Percentiles rank a stretch among this genome's conserved stretches.
These are phyloP conservation scores for Halophytophthora batemanensis DNA, from an alignment of 352 stramenopile genomes.

Conservation along the genomic window DNA sequence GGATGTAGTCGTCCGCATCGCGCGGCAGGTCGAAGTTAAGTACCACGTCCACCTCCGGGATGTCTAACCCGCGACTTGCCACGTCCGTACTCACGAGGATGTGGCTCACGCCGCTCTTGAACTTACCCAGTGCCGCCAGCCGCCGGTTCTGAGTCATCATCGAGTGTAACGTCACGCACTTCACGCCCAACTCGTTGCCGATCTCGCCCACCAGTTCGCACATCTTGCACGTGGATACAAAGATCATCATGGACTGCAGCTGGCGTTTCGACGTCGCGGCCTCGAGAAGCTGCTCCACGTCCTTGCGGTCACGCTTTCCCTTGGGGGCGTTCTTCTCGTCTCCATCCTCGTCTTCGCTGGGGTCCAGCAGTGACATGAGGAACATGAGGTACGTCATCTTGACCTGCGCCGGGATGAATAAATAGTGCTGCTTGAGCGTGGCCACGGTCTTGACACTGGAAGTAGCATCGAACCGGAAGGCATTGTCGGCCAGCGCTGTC, in stretches of 20 bases:
- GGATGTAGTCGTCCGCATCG: constrained; percentile 96
- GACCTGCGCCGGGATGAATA: constrained; percentile 96
- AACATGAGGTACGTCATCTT: constrained; percentile 96
- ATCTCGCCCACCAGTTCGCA: constrained; percentile 94
- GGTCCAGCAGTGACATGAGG: constrained; percentile 67
- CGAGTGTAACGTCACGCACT: constrained; percentile 95
- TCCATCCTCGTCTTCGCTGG: constrained; percentile 58
- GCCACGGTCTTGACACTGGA: constrained; percentile 87
- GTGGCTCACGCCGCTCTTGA: constrained; percentile 91
- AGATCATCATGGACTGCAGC: constrained; percentile 93
- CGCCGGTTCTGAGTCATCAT: constrained; percentile 94
- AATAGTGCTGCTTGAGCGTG: constrained; percentile 95
- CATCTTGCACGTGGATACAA: constrained; percentile 95
- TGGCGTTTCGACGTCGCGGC: constrained; percentile 26
- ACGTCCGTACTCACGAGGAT: constrained; percentile 98
- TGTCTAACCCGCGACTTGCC: constrained; percentile 95
- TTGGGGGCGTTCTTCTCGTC: constrained; percentile 31
- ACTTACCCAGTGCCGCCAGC: constrained; percentile 95
- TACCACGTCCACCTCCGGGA: constrained; percentile 95
- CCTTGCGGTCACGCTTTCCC: constrained; percentile 15
- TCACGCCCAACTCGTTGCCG: constrained; percentile 88
- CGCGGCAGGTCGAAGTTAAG: constrained; percentile 97
- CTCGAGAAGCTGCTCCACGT: constrained; percentile 22
- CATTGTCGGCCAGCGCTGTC: constrained; percentile 53
- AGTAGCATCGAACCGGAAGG: constrained; percentile 74